These are phyloP conservation scores for Eutypa lata DNA, from an alignment of 2,329 filamentous ascomycete species.

Conservation along the genomic window DNA sequence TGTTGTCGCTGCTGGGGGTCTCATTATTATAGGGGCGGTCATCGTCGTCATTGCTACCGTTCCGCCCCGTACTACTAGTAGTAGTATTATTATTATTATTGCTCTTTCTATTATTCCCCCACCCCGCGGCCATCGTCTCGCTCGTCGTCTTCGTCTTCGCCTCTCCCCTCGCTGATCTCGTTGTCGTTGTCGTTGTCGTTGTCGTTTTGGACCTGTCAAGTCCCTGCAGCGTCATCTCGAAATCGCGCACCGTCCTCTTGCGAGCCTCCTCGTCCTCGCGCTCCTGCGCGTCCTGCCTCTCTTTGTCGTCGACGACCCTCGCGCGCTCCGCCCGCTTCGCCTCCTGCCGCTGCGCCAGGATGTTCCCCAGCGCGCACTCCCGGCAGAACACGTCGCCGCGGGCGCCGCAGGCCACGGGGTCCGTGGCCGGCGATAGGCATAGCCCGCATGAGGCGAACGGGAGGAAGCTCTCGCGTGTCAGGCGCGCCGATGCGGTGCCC, in stretches of 20 bases:
- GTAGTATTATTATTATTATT: slow-evolving; percentile 28
- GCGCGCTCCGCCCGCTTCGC: slow-evolving; percentile 76
- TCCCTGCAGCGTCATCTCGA: slow-evolving; percentile 81
- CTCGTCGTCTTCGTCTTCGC: slow-evolving; percentile 15
- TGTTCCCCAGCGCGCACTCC: slow-evolving; percentile 87
- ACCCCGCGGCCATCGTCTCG: slow-evolving; percentile 9
- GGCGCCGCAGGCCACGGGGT: slow-evolving; percentile 73
- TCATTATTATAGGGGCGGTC: slow-evolving; percentile 29
- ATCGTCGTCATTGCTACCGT: slow-evolving; percentile 29
- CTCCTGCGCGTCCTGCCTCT: slow-evolving; percentile 57
- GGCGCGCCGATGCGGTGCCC: slow-evolving; percentile 77
- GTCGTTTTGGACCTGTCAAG: no score
- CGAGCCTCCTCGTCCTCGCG: slow-evolving; percentile 66
- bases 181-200: slow-evolving; percentile 27
- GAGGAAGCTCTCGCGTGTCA: slow-evolving; percentile 87
- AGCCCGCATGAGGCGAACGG: slow-evolving; percentile 86
- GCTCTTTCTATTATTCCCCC: slow-evolving; percentile 20
- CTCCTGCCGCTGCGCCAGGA: slow-evolving; percentile 88
- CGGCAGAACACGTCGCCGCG: slow-evolving; percentile 91
- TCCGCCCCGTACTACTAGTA: no score
- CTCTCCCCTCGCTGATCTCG: slow-evolving; percentile 24
- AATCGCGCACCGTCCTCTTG: slow-evolving; percentile 67
- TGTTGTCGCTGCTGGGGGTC: slow-evolving; percentile 6
- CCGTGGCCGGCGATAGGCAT: slow-evolving; percentile 76
- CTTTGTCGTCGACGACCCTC: slow-evolving; percentile 57